Conservation (phyloP, 1,284 basidiomycete genomes). For the Stereum hirsutum region DNA sequence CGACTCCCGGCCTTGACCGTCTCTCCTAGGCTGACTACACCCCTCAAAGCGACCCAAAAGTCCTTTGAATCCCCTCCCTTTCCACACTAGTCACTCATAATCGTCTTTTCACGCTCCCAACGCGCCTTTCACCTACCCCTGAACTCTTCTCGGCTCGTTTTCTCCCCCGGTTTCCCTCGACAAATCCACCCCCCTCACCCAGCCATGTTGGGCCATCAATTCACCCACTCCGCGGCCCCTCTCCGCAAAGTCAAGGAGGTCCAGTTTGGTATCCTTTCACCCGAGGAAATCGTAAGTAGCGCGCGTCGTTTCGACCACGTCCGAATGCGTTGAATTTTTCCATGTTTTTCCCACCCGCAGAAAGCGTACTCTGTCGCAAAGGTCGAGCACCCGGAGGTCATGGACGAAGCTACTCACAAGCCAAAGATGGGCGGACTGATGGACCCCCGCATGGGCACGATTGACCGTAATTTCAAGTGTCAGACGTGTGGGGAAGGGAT, state of each 20-base stretch:
- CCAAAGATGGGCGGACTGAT: conserved; percentile 91
- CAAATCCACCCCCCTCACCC: conserved; percentile 5
- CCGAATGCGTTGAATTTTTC: conserved; percentile 7
- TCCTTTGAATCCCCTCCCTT: no score
- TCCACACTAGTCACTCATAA: no score
- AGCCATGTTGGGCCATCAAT: conserved; percentile 75
- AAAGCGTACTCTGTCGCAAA: conserved; percentile 98
- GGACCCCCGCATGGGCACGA: conserved; percentile 97
- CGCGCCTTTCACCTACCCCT: neutral
- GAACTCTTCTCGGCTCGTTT: neutral
- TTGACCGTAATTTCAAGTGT: conserved; percentile 99
- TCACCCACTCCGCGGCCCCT: conserved; percentile 88
- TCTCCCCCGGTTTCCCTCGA: no score
- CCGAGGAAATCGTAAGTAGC: conserved; percentile 93
- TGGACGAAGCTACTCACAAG: conserved; percentile 88
- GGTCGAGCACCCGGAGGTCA: conserved; percentile 97
- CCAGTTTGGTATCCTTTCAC: conserved; percentile 98
- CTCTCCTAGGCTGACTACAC: no score
- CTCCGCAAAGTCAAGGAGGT: conserved; percentile 94
- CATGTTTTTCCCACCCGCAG: conserved; percentile 43
- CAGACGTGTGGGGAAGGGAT: conserved; percentile 99
- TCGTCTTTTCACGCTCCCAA: no score
- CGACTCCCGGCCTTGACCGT: no score
- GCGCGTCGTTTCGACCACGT: conserved; percentile 4
- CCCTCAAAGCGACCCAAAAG: no score